Base-by-base conservation (phyloP, 2,329 filamentous ascomycete species). In the Exserohilum rostratum region DNA sequence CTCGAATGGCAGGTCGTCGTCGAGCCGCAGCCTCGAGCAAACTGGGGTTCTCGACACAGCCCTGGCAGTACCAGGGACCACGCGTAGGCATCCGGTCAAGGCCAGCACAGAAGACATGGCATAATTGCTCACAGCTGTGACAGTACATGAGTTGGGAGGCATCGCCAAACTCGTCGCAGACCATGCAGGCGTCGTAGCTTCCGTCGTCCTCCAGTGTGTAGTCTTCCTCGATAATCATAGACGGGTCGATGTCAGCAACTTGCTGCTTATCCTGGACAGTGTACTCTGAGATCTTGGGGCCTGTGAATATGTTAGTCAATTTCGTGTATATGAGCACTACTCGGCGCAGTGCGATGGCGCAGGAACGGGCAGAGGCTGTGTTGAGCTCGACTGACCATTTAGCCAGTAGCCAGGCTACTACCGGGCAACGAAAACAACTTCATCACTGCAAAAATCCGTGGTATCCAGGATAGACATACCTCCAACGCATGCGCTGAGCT, bases 81-180 rank as follows among this genome's bases (percentile, higher is more conserved):
- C 71, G 66, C 18, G 83, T 78, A 18, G 93, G 92, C 51, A 96
- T 85, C 48, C 82, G 79, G 56, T 93, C 88, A 45, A 96, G 83
- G 30, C 90, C 93, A 57, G 96, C 86, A 75, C 95, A 99, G 75
- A 96, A 90, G 43, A 92, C 92, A 75, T 99, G 95, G 68, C 93
- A 96, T 38, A 90, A 85, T 30, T 88, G 87, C 79, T 96, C 89
- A 79, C 95, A 99, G 69, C 87, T 88, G 74, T 97, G 92, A 78
- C 95, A 99, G 57, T 96, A 85, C 62, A 98, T 87, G 47, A 96
- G 84, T 15, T 92, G 83, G 61, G 96, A 90, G 74, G 95, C 90
- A 65, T 93, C 86, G 62, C 95, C 91, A 64, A 87, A 82, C 46
- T 86, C 85, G 60, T 89, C 88, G 79, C 95, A 99, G 46, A 97